phyloP scores from a whole-genome alignment of 495 filamentous ascomycete genomes.

The Pyrenula massariospora region DNA sequence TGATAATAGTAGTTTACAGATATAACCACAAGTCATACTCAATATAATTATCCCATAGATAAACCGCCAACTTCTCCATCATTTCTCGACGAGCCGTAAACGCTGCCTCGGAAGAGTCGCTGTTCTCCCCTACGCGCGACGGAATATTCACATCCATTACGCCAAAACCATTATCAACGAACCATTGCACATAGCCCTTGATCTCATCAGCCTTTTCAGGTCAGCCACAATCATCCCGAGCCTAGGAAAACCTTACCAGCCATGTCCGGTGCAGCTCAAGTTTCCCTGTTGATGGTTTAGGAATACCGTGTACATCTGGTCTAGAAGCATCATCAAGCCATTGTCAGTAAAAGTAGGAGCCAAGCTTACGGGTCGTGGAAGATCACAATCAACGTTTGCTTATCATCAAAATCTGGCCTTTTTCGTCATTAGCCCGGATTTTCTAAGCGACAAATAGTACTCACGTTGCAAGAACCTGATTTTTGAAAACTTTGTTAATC shows the following conservation, averaged over 20 bases:
- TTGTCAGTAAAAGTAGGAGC: not conserved
- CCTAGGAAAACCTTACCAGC: slow-evolving; percentile 50
- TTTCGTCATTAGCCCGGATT: slow-evolving; percentile 1
- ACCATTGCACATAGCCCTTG: slow-evolving; percentile 75
- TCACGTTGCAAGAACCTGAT: slow-evolving; percentile 81
- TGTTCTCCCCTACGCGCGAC: slow-evolving; percentile 41
- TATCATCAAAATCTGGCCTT: slow-evolving; percentile 41
- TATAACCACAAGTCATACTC: slow-evolving; percentile 35
- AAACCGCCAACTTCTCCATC: slow-evolving; percentile 65
- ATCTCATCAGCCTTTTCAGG: slow-evolving; percentile 60
- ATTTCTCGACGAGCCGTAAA: slow-evolving; percentile 9
- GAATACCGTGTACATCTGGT: slow-evolving; percentile 57
- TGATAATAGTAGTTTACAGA: not conserved
- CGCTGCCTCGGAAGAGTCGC: not conserved
- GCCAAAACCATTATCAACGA: slow-evolving; percentile 54
- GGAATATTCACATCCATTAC: slow-evolving; percentile 88
- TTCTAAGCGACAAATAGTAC: slow-evolving; percentile 20
- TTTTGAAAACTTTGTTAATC: slow-evolving; percentile 68
- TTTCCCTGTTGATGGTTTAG: slow-evolving; percentile 55
- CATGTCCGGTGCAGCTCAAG: slow-evolving; percentile 74
- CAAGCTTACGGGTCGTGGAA: slow-evolving; percentile 68
- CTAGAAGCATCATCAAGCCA: slow-evolving; percentile 26
- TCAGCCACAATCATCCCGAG: slow-evolving; percentile 19
- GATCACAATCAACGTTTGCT: slow-evolving; percentile 54
- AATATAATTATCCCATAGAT: slow-evolving; percentile 96